phyloP scores from a whole-genome alignment of 2,329 filamentous ascomycete genomes.

The Akanthomyces dipterigenus region DNA sequence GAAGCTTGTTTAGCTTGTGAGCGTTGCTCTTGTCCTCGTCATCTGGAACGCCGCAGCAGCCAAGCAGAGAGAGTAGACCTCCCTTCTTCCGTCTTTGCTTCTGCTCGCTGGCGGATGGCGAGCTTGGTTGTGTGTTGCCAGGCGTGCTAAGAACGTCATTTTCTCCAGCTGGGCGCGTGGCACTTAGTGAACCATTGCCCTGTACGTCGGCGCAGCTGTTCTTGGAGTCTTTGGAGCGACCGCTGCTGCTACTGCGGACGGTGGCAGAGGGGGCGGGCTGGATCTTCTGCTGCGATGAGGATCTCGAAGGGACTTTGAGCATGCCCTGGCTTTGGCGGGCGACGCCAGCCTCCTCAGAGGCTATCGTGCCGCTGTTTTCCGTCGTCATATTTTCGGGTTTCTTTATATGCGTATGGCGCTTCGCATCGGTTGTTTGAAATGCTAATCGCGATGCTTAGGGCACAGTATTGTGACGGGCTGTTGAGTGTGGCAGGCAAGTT shows the following conservation, averaged over 20 bases:
- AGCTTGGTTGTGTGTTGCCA: conserved; percentile 44
- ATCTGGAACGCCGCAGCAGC: conserved; percentile 60
- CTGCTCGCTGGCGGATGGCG: conserved; percentile 40
- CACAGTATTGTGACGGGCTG: conserved; percentile 20
- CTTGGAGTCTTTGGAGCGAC: conserved; percentile 59
- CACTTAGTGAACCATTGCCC: conserved; percentile 62
- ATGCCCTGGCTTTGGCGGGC: conserved; percentile 46
- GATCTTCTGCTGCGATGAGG: conserved; percentile 51
- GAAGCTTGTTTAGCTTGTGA: conserved; percentile 52
- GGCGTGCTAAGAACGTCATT: conserved; percentile 45
- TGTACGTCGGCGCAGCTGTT: conserved; percentile 56
- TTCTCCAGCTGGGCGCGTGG: conserved; percentile 52
- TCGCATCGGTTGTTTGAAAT: conserved; percentile 24
- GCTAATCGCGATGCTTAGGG: conserved; percentile 24
- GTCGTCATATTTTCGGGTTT: conserved; percentile 31
- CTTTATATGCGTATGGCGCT: conserved; percentile 27
- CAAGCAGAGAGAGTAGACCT: conserved; percentile 54
- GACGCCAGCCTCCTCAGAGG: conserved; percentile 34
- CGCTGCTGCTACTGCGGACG: conserved; percentile 55
- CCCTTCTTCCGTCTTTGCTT: conserved; percentile 50
- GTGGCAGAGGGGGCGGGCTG: conserved; percentile 54
- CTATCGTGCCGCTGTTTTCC: conserved; percentile 34
- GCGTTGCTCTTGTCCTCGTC: conserved; percentile 46
- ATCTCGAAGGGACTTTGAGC: conserved; percentile 54
- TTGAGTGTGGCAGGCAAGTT: not conserved